Evolutionary conservation across 2,329 filamentous ascomycete genomes (phyloP).

Genomic region (Teratosphaeria destructans): DNA sequence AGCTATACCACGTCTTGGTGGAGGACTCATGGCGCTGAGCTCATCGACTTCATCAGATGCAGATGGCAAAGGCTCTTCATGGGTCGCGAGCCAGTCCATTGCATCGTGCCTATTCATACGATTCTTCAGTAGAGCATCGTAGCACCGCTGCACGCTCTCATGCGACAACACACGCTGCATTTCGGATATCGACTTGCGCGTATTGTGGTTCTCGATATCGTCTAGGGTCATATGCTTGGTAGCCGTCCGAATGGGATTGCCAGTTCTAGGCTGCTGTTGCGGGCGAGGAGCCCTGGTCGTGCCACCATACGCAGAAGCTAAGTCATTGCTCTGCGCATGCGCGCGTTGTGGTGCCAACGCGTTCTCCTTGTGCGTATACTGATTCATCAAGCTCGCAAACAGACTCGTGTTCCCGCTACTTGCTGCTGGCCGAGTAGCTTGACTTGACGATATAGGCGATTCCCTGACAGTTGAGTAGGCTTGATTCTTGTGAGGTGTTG

Average conservation of each 20-base stretch:
- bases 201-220: constrained; percentile 41
- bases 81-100: constrained; percentile 35
- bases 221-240: constrained; percentile 33
- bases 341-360: not conserved
- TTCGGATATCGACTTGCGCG: constrained; percentile 42
- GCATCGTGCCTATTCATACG: constrained; percentile 48
- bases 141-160: constrained; percentile 36
- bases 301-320: constrained; percentile 32
- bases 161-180: constrained; percentile 41
- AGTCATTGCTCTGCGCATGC: constrained; percentile 25
- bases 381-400: constrained; percentile 15
- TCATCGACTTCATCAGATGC: constrained; percentile 15
- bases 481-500: constrained; percentile 18
- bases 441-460: constrained; percentile 13
- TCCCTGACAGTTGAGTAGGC: constrained; percentile 14
- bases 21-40: constrained; percentile 14
- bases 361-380: constrained; percentile 14
- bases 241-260: not conserved
- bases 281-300: constrained; percentile 15
- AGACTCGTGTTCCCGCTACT: constrained; percentile 1
- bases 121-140: constrained; percentile 40
- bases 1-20: constrained; percentile 17
- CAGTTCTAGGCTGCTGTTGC: not conserved
- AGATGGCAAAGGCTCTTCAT: constrained; percentile 10
- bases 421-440: constrained; percentile 3